Evolutionary conservation across 495 filamentous ascomycete species (phyloP), one percentile per base, ranked within the genome.

Genomic region (Aspergillus carlsbadensis): DNA sequence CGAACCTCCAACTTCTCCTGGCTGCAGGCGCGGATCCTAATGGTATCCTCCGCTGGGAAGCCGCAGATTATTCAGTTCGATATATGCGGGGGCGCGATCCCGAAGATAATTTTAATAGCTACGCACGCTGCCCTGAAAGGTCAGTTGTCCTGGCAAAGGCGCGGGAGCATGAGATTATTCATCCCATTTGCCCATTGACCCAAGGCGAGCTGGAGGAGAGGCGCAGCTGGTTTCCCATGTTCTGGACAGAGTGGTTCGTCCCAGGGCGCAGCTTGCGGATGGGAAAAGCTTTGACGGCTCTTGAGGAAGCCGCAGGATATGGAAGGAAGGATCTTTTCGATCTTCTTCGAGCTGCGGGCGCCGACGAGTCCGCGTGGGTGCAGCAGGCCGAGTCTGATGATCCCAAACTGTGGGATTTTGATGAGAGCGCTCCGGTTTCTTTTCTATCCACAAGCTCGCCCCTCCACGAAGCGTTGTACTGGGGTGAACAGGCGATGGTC

Each of bases 241-340:
- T 64, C 31, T 64, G 61, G 61, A 61, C 57, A 8, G 61, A 61
- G 29, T 58, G 58, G 17, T 52, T 61, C 52, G 22, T 61, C 6
- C 61, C 47, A 4, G 57, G 52, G 1, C 52, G 47, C 22, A 14
- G 57, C 14, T 5, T 57, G 13, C 35, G 57, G 18, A 41, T 56
- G 46, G 35, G 21, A 8, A 37, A 22, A 26, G 57, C 47, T 11
- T 31, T 51, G 10, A 60, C 57, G 20, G 45, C 53, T 2, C 29
- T 63, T 15, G 61, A 63, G 26, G 40, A 53, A 15, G 61, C 57
- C 44, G 61, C 61, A 39, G 5, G 18, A 15, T 11, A 33, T 33
- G 42, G 51, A 11, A 18, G 43, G 14, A 13, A 11, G 15, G 43
- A 55, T 10, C 5, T 33, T 15, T 11, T 61, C 18, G 42, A 57